Evolutionary conservation across 768 basidiomycete species (phyloP).

Genomic region (Grammothele lineata): DNA sequence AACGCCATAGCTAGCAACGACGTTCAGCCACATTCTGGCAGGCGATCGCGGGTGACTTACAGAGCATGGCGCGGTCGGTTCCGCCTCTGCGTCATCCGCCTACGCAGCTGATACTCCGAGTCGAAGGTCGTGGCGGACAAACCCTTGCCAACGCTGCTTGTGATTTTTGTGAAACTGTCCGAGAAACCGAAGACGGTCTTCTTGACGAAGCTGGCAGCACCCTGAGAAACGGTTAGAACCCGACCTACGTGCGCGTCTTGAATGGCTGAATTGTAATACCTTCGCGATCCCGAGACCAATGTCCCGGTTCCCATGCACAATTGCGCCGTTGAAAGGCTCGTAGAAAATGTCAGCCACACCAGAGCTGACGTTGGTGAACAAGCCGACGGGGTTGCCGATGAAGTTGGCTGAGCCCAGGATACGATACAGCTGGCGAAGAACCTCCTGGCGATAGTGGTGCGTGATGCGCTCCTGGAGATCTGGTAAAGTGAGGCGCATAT

Average conservation of each 20-base stretch:
- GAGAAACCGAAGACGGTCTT: constrained; percentile 97
- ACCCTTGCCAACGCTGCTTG: constrained; percentile 97
- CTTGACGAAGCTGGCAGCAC: constrained; percentile 96
- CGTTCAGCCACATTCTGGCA: neutral
- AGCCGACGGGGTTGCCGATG: constrained; percentile 91
- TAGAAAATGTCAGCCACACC: constrained; percentile 99
- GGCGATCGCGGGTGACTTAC: constrained; percentile 35
- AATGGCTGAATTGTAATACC: constrained; percentile 45
- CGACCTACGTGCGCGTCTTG: too few species aligned
- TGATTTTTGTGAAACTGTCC: constrained; percentile 97
- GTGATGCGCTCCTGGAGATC: constrained; percentile 81
- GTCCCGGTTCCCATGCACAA: constrained; percentile 94
- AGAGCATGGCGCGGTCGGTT: constrained; percentile 97
- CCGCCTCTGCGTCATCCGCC: constrained; percentile 83
- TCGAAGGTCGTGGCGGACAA: constrained; percentile 96
- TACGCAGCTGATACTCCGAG: constrained; percentile 87
- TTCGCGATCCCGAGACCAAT: constrained; percentile 93
- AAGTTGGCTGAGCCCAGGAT: constrained; percentile 98
- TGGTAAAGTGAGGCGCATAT: constrained; percentile 83
- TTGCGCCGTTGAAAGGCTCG: constrained; percentile 94
- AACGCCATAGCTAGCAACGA: constrained; percentile 75
- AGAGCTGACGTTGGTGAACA: constrained; percentile 97
- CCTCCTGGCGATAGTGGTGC: constrained; percentile 92
- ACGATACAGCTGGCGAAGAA: constrained; percentile 90
- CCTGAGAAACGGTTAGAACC: constrained; percentile 40